phyloP scores from a whole-genome alignment of 2,329 filamentous ascomycete species.

The Aspergillus sp. region DNA sequence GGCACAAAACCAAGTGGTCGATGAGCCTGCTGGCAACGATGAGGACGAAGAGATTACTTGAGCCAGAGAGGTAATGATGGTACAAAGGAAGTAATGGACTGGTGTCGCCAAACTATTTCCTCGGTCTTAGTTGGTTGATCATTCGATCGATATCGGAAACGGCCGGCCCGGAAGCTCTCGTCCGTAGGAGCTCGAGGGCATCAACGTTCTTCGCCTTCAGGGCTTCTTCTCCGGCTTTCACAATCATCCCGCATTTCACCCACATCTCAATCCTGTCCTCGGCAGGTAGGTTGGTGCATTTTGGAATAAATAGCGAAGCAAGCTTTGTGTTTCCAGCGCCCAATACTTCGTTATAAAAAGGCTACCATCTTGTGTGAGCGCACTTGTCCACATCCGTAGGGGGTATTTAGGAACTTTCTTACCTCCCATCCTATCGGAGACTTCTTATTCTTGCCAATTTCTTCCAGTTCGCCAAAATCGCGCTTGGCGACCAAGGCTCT shows the following conservation, averaged over 20 bases:
- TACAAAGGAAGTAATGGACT: conserved; percentile 8
- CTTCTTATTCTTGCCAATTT: conserved; percentile 68
- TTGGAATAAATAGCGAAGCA: conserved; percentile 78
- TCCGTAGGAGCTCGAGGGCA: conserved; percentile 67
- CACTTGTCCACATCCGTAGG: conserved; percentile 7
- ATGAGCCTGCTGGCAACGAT: conserved; percentile 25
- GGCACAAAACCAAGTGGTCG: conserved; percentile 14
- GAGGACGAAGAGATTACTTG: conserved; percentile 43
- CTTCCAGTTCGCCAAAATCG: conserved; percentile 90
- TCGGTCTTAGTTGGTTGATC: conserved; percentile 51
- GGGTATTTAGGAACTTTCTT: conserved; percentile 28
- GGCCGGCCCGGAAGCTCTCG: conserved; percentile 66
- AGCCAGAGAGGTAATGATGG: conserved; percentile 9
- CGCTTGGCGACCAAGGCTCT: conserved; percentile 84
- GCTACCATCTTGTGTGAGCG: conserved; percentile 48
- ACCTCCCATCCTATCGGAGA: conserved; percentile 97
- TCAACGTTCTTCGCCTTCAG: conserved; percentile 73
- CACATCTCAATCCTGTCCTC: conserved; percentile 83
- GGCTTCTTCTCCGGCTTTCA: conserved; percentile 88
- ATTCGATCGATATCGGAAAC: conserved; percentile 79
- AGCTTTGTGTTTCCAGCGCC: conserved; percentile 86
- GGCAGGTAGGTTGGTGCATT: conserved; percentile 68
- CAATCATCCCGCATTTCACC: conserved; percentile 86
- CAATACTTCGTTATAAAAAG: conserved; percentile 86
- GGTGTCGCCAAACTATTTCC: conserved; percentile 29